Evolutionary conservation across 768 basidiomycete species (phyloP), one percentile per base, ranked within the genome.

Genomic region (Pisolithus albus): DNA sequence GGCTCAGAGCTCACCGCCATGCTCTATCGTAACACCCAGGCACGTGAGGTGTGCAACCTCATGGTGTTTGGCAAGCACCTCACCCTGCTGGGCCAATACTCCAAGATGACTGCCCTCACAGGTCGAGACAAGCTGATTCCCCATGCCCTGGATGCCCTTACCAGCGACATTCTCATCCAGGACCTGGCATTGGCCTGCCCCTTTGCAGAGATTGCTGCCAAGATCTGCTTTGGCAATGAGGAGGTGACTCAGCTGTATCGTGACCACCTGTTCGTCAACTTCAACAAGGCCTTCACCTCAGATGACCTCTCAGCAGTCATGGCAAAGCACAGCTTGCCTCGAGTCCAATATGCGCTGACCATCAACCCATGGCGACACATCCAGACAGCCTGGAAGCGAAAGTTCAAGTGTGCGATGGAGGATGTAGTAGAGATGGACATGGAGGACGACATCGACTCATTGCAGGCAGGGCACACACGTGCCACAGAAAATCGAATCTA

Each of bases 401-500:
- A 34, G 32, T 34, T 34, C 32, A 34, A 34, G 32, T 34, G 32
- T 34, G 32, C 11, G 5, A 61, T 59, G 44, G 28, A 50, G 1
- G 56, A 52, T 0, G 10, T 52, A 1, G n/a, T 55, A 2, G 32
- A 54, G 11, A 51, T 55, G 1, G 51, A 59, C 2, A 43, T 48
- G 0, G 36, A 21, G 2, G 58, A 62, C 1, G 52, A 59, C 0
- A 32, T 65, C 0, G 52, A 61, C 13, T 60, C 64, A 0, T 53
- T 63, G 2, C 68, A 69, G 52, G 54, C 55, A 19, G 64, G 65
- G 0, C 68, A 71, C 46, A 54, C 40, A 8, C 18, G 46, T 0
- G 23, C 42, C 1, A 64, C 59, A 0, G 67, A 70, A 32, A 63
- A 65, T 26, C n/a, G 48, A 0, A 30, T 64, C 2, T 70, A 71